A percentile compares a stretch with the other conserved stretches of the same genome.
Conservation (phyloP, 352 stramenopile species). For the Elongisporangium anandrum region DNA sequence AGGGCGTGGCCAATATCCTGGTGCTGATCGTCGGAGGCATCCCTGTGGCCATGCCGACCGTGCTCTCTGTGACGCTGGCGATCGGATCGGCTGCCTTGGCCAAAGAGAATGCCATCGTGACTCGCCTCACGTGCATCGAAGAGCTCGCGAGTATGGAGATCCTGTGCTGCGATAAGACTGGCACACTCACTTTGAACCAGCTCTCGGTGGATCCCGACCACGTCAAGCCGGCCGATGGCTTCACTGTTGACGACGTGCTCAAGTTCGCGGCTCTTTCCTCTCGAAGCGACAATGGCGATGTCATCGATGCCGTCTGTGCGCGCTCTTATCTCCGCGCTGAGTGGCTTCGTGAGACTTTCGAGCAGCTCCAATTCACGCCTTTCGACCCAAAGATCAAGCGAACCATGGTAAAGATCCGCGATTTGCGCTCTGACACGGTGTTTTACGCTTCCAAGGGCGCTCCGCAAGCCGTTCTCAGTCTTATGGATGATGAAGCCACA, state of each 20-base stretch:
- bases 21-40: conserved; percentile 92
- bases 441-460: conserved; percentile 92
- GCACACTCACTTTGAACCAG: conserved; percentile 93
- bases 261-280: conserved; percentile 57
- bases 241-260: conserved; percentile 49
- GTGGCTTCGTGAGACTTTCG: conserved; percentile 77
- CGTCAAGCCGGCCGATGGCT: conserved; percentile 72
- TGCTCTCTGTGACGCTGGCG: conserved; percentile 89
- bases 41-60: conserved; percentile 92
- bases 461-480: conserved; percentile 87
- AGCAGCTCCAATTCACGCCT: conserved; percentile 74
- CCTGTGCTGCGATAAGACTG: conserved; percentile 95
- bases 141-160: conserved; percentile 91
- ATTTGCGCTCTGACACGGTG: conserved; percentile 76
- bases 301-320: conserved; percentile 68
- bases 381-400: conserved; percentile 88
- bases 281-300: conserved; percentile 73
- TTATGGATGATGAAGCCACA: conserved; percentile 47
- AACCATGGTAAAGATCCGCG: conserved; percentile 87
- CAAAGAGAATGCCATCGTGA: conserved; percentile 92
- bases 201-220: conserved; percentile 92
- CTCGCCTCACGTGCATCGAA: conserved; percentile 89
- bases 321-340: conserved; percentile 77
- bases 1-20: conserved; percentile 67
- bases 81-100: conserved; percentile 87